Evolutionary conservation across 352 stramenopile species (phyloP).

Genomic region (Globisporangium ultimum): DNA sequence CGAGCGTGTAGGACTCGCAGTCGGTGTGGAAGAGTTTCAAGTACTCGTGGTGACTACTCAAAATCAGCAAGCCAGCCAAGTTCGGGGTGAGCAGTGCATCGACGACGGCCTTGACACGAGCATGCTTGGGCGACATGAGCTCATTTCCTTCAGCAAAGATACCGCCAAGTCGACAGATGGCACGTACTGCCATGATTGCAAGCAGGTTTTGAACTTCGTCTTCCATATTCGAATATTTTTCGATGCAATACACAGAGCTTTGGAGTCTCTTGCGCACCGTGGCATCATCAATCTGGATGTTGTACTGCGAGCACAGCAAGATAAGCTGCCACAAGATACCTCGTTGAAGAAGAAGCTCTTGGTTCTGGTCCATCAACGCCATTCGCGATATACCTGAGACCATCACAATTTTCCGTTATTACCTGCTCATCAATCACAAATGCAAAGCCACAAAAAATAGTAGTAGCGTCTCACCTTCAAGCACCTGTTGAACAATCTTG

Average conservation of each 20-base stretch:
- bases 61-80: conserved; percentile 46
- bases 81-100: conserved; percentile 77
- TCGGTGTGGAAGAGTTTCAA: conserved; percentile 79
- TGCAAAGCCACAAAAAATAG: not conserved
- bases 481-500: conserved; percentile 67
- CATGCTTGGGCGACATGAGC: conserved; percentile 40
- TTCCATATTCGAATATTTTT: conserved; percentile 39
- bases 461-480: conserved; percentile 51
- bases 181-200: conserved; percentile 64
- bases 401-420: no score
- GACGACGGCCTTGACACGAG: conserved; percentile 33
- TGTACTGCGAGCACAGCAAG: conserved; percentile 62
- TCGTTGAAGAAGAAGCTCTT: conserved; percentile 40
- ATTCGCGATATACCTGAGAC: conserved; percentile 55
- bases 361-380: conserved; percentile 51
- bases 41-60: conserved; percentile 78
- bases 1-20: conserved; percentile 77
- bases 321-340: conserved; percentile 75
- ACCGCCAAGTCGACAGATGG: conserved; percentile 65
- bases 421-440: conserved; percentile 1
- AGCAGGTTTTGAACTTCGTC: conserved; percentile 69
- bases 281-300: conserved; percentile 52
- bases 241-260: conserved; percentile 24
- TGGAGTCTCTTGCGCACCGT: conserved; percentile 43
- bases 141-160: conserved; percentile 53